Conservation (phyloP, 768 basidiomycete genomes). For the Pisolithus sp. region DNA sequence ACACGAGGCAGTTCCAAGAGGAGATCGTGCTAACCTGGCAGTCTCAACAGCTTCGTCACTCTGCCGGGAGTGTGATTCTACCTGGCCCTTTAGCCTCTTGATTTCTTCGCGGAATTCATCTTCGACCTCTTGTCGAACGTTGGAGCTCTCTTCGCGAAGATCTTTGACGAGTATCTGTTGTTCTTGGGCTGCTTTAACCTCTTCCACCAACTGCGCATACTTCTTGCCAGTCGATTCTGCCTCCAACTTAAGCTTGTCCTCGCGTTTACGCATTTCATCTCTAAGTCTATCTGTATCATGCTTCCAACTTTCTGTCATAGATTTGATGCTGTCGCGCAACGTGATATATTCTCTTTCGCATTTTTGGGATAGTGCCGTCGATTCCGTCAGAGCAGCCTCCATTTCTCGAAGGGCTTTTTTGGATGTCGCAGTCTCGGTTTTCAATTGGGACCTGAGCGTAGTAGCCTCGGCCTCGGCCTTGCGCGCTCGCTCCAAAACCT, state of each 20-base stretch:
- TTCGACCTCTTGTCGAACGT: slow-evolving; percentile 52
- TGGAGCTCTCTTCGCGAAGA: slow-evolving; percentile 44
- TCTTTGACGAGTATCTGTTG: slow-evolving; percentile 42
- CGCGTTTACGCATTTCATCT: slow-evolving; percentile 69
- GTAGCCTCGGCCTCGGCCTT: slow-evolving; percentile 78
- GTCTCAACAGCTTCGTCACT: slow-evolving; percentile 54
- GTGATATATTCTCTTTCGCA: slow-evolving; percentile 79
- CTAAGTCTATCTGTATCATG: slow-evolving; percentile 63
- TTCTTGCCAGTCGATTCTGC: slow-evolving; percentile 64
- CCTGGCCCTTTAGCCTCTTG: slow-evolving; percentile 40
- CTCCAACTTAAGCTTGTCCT: slow-evolving; percentile 63
- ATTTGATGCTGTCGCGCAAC: slow-evolving; percentile 69
- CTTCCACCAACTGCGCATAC: slow-evolving; percentile 58
- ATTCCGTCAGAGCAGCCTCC: slow-evolving; percentile 68
- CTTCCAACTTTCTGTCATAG: slow-evolving; percentile 68
- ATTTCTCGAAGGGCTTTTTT: slow-evolving; percentile 78
- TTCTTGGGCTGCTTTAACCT: slow-evolving; percentile 49
- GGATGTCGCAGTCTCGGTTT: slow-evolving; percentile 61
- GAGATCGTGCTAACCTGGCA: slow-evolving; percentile 45
- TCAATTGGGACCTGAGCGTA: slow-evolving; percentile 63
- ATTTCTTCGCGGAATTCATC: slow-evolving; percentile 56
- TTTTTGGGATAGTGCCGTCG: slow-evolving; percentile 71
- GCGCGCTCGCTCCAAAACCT: slow-evolving; percentile 79
- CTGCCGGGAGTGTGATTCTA: slow-evolving; percentile 48
- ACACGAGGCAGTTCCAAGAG: neutral